phyloP scores from a whole-genome alignment of 345 rosid genomes.

The Cardamine occulta region DNA sequence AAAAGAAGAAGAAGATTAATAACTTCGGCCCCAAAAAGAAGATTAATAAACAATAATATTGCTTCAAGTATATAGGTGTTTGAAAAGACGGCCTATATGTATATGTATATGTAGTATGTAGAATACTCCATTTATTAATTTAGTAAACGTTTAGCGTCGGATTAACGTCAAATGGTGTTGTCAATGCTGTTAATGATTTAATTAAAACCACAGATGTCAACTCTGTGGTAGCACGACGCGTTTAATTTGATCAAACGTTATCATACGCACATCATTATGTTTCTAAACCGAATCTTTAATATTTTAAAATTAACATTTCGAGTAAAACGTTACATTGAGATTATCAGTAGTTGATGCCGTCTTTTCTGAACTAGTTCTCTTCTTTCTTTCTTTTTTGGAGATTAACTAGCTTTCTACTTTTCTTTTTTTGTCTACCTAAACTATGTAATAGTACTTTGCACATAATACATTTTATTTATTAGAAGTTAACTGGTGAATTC shows the following conservation, averaged over 20 bases:
- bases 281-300: conserved; percentile 27
- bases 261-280: conserved; percentile 29
- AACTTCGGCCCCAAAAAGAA: no score
- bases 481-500: background rate
- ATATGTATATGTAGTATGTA: background rate
- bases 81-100: background rate
- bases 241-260: background rate
- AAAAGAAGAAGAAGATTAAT: no score
- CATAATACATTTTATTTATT: background rate
- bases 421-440: background rate
- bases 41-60: background rate
- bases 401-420: no score
- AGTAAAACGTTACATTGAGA: conserved; percentile 24
- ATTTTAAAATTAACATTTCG: conserved; percentile 6
- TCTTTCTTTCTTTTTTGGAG: no score
- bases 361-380: background rate
- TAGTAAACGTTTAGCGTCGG: background rate
- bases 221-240: background rate
- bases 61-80: background rate
- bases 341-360: background rate
- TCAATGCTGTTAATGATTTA: conserved; percentile 27
- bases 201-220: conserved; percentile 18
- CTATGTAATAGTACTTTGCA: background rate
- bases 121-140: background rate
- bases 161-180: conserved; percentile 18